phyloP scores from a whole-genome alignment of 345 rosid species.

The Sisymbrium irio region DNA sequence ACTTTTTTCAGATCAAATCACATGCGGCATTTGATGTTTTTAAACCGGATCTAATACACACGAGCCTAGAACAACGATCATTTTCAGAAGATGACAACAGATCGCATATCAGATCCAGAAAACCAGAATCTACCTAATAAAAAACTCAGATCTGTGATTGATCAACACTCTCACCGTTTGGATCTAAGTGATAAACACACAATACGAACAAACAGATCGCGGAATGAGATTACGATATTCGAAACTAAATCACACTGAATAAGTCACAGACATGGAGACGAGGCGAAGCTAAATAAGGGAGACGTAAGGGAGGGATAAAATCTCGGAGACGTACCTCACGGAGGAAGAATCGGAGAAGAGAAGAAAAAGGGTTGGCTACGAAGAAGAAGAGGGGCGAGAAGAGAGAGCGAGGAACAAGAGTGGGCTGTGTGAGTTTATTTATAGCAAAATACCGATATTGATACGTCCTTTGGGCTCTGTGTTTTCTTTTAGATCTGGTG shows the following conservation, averaged over 20 bases:
- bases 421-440: slow-evolving; percentile 35
- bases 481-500: slow-evolving; percentile 33
- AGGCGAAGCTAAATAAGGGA: slow-evolving; percentile 20
- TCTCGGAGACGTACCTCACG: slow-evolving; percentile 35
- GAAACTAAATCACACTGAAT: not conserved
- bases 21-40: not conserved
- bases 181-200: slow-evolving; percentile 18
- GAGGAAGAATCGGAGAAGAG: slow-evolving; percentile 36
- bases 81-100: not conserved
- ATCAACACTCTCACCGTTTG: slow-evolving; percentile 10
- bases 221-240: not conserved
- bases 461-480: not conserved
- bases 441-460: slow-evolving; percentile 18
- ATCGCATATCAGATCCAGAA: slow-evolving; percentile 26
- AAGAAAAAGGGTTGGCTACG: slow-evolving; percentile 27
- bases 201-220: not conserved
- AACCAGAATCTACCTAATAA: not conserved
- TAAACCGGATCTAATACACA: slow-evolving; percentile 23
- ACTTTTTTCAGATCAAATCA: slow-evolving; percentile 14
- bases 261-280: not conserved
- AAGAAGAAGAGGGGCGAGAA: not conserved
- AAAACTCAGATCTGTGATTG: slow-evolving; percentile 23
- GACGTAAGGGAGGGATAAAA: slow-evolving; percentile 31
- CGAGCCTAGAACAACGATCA: slow-evolving; percentile 8
- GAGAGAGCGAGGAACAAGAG: slow-evolving; percentile 37